These are phyloP conservation scores for Leptographium procerum DNA, from an alignment of 2,329 filamentous ascomycete genomes.

Conservation along the genomic window DNA sequence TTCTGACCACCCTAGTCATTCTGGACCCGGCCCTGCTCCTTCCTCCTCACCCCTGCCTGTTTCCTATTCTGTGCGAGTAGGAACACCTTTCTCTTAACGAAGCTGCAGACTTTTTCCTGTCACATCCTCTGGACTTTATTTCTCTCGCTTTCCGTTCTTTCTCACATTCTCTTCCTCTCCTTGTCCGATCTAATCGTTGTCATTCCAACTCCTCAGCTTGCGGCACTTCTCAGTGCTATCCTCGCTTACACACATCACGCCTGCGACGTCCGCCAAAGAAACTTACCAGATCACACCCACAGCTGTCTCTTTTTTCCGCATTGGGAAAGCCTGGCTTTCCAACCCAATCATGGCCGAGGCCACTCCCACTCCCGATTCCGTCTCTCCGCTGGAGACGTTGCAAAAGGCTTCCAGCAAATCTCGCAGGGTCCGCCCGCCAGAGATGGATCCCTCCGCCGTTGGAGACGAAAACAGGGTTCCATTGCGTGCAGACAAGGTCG, in stretches of 20 bases:
- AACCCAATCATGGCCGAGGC: background rate
- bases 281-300: background rate
- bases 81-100: background rate
- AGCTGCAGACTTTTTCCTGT: background rate
- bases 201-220: background rate
- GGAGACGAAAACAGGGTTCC: conserved; percentile 28
- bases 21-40: background rate
- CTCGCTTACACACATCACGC: background rate
- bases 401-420: conserved; percentile 19
- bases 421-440: conserved; percentile 27
- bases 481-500: conserved; percentile 29
- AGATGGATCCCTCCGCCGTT: conserved; percentile 18
- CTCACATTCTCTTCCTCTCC: background rate
- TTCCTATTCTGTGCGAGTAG: background rate
- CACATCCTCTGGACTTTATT: background rate
- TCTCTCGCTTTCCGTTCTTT: background rate
- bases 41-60: background rate
- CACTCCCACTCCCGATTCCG: background rate
- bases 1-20: background rate
- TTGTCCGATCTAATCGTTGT: background rate
- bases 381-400: conserved; percentile 2
- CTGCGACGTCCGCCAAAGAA: background rate
- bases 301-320: background rate
- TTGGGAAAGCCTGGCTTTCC: background rate
- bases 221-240: background rate